These are phyloP conservation scores for Lyophyllum shimeji DNA, from an alignment of 768 basidiomycete species.

Conservation along the genomic window DNA sequence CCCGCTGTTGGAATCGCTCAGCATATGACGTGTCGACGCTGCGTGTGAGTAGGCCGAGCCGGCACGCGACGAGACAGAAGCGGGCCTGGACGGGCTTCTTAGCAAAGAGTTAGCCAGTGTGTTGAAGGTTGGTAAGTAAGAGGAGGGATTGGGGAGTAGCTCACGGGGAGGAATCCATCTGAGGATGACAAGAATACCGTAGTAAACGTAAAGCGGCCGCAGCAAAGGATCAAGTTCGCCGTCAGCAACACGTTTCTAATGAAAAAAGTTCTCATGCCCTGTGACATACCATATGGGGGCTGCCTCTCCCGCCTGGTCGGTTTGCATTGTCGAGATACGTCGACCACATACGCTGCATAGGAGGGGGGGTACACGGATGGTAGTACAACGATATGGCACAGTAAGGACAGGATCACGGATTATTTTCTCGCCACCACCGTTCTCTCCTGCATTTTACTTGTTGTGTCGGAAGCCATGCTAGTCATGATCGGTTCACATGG, in stretches of 20 bases:
- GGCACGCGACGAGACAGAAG: constrained; percentile 35
- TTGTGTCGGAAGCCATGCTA: not conserved
- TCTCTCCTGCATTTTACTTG: not conserved
- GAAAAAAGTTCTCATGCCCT: constrained; percentile 11
- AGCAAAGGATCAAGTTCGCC: constrained; percentile 8
- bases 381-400: constrained; percentile 2
- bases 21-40: constrained; percentile 49
- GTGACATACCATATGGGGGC: constrained; percentile 20
- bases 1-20: constrained; percentile 32
- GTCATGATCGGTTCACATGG: not conserved
- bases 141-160: constrained; percentile 14
- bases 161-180: constrained; percentile 19
- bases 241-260: constrained; percentile 14
- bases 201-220: not conserved
- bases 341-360: constrained; percentile 55
- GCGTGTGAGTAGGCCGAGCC: constrained; percentile 45
- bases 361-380: not conserved
- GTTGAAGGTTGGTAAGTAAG: constrained; percentile 10
- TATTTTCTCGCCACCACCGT: not conserved
- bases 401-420: not conserved
- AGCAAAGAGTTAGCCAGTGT: not conserved
- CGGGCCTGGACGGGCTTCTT: constrained; percentile 29
- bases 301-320: constrained; percentile 11
- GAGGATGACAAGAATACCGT: not conserved
- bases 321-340: constrained; percentile 40